These are phyloP conservation scores for Pugionium dolabratum DNA, from an alignment of 345 rosid species.

Conservation along the genomic window DNA sequence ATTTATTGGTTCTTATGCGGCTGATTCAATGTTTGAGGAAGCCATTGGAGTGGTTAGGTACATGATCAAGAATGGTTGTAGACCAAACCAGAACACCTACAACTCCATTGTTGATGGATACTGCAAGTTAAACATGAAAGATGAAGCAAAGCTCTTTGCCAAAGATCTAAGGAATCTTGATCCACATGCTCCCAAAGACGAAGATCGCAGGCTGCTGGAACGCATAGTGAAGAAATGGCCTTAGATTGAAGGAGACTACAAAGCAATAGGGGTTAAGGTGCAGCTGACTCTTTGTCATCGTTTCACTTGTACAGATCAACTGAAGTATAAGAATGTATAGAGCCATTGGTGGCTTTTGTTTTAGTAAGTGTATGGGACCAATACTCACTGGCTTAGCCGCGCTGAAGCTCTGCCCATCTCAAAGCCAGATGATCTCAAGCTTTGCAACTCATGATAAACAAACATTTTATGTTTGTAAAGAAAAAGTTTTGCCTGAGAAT, in stretches of 20 bases:
- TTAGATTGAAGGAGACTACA: conserved; percentile 2
- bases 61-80: conserved; percentile 77
- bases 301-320: no score
- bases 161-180: conserved; percentile 64
- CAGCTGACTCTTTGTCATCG: no score
- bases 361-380: no score
- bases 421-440: no score
- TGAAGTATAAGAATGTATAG: no score
- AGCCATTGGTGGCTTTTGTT: no score
- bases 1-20: conserved; percentile 80
- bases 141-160: conserved; percentile 66
- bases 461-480: no score
- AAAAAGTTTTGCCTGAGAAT: no score
- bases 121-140: conserved; percentile 62
- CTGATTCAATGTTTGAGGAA: conserved; percentile 83
- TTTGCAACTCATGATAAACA: no score
- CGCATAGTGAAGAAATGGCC: conserved; percentile 66
- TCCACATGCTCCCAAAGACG: conserved; percentile 56
- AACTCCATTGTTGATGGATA: conserved; percentile 84
- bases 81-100: conserved; percentile 76
- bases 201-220: conserved; percentile 56
- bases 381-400: no score
- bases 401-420: no score
- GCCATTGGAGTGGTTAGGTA: conserved; percentile 68
- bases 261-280: no score